Conservation (phyloP, 1,139 yeast species). For the Eremothecium gossypii region DNA sequence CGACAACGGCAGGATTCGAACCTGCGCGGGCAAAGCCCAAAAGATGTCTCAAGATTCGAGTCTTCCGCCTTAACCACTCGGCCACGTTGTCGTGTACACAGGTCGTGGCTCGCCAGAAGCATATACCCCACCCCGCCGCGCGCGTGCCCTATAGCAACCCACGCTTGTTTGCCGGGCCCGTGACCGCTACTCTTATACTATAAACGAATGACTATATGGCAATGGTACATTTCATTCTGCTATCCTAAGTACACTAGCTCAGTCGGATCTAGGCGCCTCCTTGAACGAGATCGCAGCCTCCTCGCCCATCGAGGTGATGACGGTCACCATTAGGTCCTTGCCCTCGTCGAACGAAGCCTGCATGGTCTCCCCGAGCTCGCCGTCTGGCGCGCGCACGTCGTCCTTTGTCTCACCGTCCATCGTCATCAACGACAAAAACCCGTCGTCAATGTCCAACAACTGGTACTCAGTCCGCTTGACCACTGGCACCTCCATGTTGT, state of each 20-base stretch:
- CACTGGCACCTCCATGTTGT: constrained; percentile 99
- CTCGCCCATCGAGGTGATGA: constrained; percentile 98
- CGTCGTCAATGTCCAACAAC: constrained; percentile 97
- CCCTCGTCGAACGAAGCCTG: constrained; percentile 94
- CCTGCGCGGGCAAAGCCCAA: constrained; percentile 39
- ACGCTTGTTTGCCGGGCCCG: no score
- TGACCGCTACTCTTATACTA: no score
- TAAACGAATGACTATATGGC: no score
- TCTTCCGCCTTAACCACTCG: constrained; percentile 49
- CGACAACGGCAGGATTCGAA: constrained; percentile 34
- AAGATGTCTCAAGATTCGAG: constrained; percentile 35
- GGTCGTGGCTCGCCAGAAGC: neutral
- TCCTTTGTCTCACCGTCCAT: constrained; percentile 97
- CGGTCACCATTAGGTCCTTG: constrained; percentile 92
- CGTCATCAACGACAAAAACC: constrained; percentile 95
- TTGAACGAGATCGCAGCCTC: constrained; percentile 97
- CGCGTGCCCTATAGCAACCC: neutral
- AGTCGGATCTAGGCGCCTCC: constrained; percentile 81
- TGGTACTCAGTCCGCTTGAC: constrained; percentile 92
- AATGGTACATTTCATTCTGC: no score
- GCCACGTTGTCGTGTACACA: constrained; percentile 36
- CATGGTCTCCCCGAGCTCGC: constrained; percentile 89
- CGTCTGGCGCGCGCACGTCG: constrained; percentile 96
- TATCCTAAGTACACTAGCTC: constrained; percentile 9
- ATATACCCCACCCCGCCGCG: neutral